Base-by-base conservation (phyloP, 306 rosid genomes). In the Crataegus laevigata region DNA sequence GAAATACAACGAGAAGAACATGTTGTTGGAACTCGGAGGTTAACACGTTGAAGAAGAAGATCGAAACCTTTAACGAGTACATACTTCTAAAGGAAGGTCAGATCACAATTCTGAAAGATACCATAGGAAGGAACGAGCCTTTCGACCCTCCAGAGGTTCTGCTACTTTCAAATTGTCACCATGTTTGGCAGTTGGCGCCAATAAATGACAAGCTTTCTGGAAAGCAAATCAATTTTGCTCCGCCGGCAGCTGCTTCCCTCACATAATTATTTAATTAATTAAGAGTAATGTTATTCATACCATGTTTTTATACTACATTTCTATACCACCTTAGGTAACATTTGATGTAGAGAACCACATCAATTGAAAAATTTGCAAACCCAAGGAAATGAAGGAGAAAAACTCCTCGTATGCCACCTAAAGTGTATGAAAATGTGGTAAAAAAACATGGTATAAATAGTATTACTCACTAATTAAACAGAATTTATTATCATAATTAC, bases 171-270 rank as follows among this genome's bases (percentile, higher is more conserved):
- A 82, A 85, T 96, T 84, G 1, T 96, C 99, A 13, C 99, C 98
- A 76, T 92, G 92, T 62, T 85, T 88, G 55, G 89, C 88, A 70
- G 87, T 85, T 85, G 51, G 89, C 88, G 65, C 87, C 96, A 58
- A 92, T 83, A 67, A 72, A 96, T 61, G 99, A 91, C 79, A 96
- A 96, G 12, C 83, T 78, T 82, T 96, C 99, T 13, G 99, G 98
- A 77, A 92, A 85, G 78, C 99, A 96, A 26, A 92, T 68, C 84
- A 96, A 65, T 75, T 92, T 96, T 2, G 91, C 98, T 73, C 97
- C 99, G 70, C 91, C 93, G 6, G 85, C 86, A 69, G 91, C 97
- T 72, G 99, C 99, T 80, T 96, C 98, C 99, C 92, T 82, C 69
- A 70, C 63, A 81, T 38, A 65, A 18, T 60, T 34, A 29, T 10